Base-by-base conservation (phyloP, 331 rosid species). In the Quercus tomentella region DNA sequence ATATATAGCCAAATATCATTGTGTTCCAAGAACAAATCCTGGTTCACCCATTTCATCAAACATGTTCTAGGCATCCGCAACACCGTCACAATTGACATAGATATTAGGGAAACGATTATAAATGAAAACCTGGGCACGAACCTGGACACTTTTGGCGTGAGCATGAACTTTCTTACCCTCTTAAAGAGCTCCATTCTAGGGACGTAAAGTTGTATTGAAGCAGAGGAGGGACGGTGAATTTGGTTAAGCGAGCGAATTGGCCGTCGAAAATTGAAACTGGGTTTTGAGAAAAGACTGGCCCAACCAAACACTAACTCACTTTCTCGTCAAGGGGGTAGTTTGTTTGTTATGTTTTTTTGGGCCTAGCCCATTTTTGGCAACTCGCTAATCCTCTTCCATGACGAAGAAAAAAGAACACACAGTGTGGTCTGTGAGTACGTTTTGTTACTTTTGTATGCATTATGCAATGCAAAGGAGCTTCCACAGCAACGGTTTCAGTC, bases 11-110 rank as follows among this genome's bases (percentile, higher is more conserved):
- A 18, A 89, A 82, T 25, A 91, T 89, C 90, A 91, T 74, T 11
- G 87, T 91, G 63, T 91, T 91, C 97, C 97, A 91, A 49, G 97
- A 88, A 81, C 97, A 91, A 91, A 87, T 84, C 90, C 94, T 43
- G 78, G 80, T 7, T 83, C 76, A 60, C 33, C 51, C 93, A 92
- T 92, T 81, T 81, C 88, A 83, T 92, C 94, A 73, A 92, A 92
- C 71, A 87, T 28, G 43, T 9, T 73, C 72, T 80, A 89, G 41
- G 94, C 93, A 26, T 92, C 90, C 45, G 25, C 5, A 37, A 90
- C 65, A 12, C 93, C 76, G 70, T 89, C 94, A 60, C 94, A 87
- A 87, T 92, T 92, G 0, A 70, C 74, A 57, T 92, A 88, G 80
- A 87, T 17, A 74, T 87, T 75, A 0, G 87, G 83, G 51, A 92